phyloP scores from a whole-genome alignment of 768 basidiomycete genomes.

The Boletus reticulatus region DNA sequence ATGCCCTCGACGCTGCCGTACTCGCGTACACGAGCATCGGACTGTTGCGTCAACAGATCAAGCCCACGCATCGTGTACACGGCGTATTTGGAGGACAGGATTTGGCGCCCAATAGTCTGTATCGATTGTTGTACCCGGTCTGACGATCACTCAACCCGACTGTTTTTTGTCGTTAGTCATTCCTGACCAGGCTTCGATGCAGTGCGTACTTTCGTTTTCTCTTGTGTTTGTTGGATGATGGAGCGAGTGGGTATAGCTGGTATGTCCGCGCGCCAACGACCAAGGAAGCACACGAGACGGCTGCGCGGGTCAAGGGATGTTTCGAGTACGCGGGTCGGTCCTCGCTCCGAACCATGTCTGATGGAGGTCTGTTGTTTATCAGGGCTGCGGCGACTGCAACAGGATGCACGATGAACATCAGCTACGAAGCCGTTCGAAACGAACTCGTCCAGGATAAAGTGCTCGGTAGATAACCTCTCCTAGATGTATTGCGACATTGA shows the following conservation, averaged over 20 bases:
- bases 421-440: slow-evolving; percentile 32
- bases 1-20: slow-evolving; percentile 83
- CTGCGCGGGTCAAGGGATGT: slow-evolving; percentile 64
- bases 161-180: slow-evolving; percentile 51
- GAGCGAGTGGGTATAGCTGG: slow-evolving; percentile 45
- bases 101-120: slow-evolving; percentile 69
- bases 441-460: slow-evolving; percentile 69
- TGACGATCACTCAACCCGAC: neutral
- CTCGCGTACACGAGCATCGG: slow-evolving; percentile 79
- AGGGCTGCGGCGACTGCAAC: slow-evolving; percentile 71
- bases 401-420: slow-evolving; percentile 53
- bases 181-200: slow-evolving; percentile 74
- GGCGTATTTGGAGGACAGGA: slow-evolving; percentile 75
- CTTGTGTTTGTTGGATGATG: neutral
- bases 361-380: neutral
- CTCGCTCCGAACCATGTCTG: neutral
- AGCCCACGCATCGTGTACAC: slow-evolving; percentile 75
- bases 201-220: slow-evolving; percentile 39
- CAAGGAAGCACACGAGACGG: slow-evolving; percentile 53
- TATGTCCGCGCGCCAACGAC: slow-evolving; percentile 71
- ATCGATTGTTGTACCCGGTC: slow-evolving; percentile 16
- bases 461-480: slow-evolving; percentile 41
- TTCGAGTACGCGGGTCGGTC: slow-evolving; percentile 52
- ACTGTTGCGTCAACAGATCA: slow-evolving; percentile 77
- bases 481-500: neutral